These are phyloP conservation scores for Clarireedia hainanense DNA, from an alignment of 2,329 filamentous ascomycete species.

Conservation along the genomic window DNA sequence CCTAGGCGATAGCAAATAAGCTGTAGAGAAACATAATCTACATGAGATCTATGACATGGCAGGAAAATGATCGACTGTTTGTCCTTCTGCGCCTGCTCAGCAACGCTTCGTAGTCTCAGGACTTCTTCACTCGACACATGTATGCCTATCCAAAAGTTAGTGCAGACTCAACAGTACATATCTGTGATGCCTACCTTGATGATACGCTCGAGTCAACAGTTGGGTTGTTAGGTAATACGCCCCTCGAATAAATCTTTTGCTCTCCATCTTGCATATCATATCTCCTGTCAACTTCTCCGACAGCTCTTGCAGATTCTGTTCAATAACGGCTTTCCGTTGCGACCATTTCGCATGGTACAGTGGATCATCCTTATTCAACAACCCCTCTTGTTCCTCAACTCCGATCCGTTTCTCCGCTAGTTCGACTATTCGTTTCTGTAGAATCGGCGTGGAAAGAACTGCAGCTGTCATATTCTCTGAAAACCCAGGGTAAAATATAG, in stretches of 20 bases:
- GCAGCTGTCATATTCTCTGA: slow-evolving; percentile 78
- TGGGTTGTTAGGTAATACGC: slow-evolving; percentile 89
- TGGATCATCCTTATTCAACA: slow-evolving; percentile 49
- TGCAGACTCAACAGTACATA: not conserved
- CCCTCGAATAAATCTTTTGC: slow-evolving; percentile 80
- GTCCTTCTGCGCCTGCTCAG: slow-evolving; percentile 72
- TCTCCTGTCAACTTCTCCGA: slow-evolving; percentile 80
- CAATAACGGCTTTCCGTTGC: slow-evolving; percentile 55
- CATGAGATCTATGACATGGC: slow-evolving; percentile 88
- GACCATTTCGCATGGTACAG: slow-evolving; percentile 45
- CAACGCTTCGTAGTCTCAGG: slow-evolving; percentile 70
- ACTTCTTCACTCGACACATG: slow-evolving; percentile 96
- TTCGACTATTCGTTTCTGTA: slow-evolving; percentile 67
- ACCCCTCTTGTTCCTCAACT: slow-evolving; percentile 69
- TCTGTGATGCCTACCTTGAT: slow-evolving; percentile 56
- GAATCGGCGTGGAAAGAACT: slow-evolving; percentile 67
- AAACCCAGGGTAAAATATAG: slow-evolving; percentile 89
- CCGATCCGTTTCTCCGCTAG: slow-evolving; percentile 67
- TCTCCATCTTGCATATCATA: slow-evolving; percentile 99
- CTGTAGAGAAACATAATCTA: slow-evolving; percentile 93
- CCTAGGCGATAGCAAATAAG: slow-evolving; percentile 93
- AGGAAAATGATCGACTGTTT: slow-evolving; percentile 96
- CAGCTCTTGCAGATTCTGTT: slow-evolving; percentile 67
- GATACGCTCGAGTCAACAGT: slow-evolving; percentile 83
- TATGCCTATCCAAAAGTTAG: slow-evolving; percentile 44